phyloP scores from a whole-genome alignment of 2,329 filamentous ascomycete genomes.

The Aphanoascus verrucosus region DNA sequence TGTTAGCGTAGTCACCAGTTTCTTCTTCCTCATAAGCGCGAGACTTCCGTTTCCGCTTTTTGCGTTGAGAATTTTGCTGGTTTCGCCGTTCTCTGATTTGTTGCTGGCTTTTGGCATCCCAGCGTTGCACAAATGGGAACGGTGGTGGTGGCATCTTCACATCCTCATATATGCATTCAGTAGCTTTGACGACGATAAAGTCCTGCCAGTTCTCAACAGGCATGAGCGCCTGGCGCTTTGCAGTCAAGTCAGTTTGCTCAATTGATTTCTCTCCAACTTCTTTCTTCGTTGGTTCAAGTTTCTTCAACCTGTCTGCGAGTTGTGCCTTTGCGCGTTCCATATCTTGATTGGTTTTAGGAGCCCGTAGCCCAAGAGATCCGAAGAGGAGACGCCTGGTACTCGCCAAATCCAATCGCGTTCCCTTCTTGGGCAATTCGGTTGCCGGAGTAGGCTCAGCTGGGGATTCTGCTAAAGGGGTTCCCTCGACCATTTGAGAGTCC shows the following conservation, averaged over 20 bases:
- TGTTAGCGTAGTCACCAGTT: not conserved
- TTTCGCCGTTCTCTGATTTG: constrained; percentile 33
- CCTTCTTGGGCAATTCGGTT: constrained; percentile 23
- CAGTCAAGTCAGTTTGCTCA: constrained; percentile 16
- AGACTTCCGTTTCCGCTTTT: constrained; percentile 44
- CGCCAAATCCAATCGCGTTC: constrained; percentile 44
- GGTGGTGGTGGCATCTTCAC: constrained; percentile 63
- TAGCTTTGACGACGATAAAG: constrained; percentile 63
- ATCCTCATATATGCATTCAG: constrained; percentile 69
- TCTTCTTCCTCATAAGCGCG: constrained; percentile 28
- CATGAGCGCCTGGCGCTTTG: constrained; percentile 30
- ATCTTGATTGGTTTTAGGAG: constrained; percentile 58
- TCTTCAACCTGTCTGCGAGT: constrained; percentile 44
- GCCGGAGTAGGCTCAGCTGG: not conserved
- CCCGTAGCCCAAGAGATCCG: constrained; percentile 58
- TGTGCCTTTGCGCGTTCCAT: constrained; percentile 52
- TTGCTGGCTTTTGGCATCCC: constrained; percentile 64
- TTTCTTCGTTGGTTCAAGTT: constrained; percentile 20
- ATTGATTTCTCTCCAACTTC: not conserved
- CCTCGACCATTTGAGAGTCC: not conserved
- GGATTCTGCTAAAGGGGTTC: not conserved
- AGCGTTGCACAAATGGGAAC: constrained; percentile 81
- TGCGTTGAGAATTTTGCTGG: constrained; percentile 19
- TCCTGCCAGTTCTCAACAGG: constrained; percentile 59
- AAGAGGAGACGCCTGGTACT: constrained; percentile 60